phyloP scores from a whole-genome alignment of 1,284 basidiomycete genomes.

The Flammula alnicola region DNA sequence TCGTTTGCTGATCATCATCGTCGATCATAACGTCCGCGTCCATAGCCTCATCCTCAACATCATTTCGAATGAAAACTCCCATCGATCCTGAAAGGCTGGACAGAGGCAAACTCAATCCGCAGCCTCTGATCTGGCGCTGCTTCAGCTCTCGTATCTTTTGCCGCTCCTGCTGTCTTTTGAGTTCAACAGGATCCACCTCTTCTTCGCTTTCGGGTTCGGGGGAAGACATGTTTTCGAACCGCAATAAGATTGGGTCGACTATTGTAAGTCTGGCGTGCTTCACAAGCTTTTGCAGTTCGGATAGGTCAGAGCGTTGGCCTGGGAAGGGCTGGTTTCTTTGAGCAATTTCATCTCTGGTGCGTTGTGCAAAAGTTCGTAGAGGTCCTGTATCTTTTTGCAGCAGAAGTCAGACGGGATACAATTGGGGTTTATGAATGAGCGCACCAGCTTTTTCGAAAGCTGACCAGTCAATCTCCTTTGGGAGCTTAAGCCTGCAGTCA shows the following conservation, averaged over 20 bases:
- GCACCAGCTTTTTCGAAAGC: conserved; percentile 52
- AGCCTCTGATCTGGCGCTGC: conserved; percentile 48
- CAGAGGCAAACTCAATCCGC: conserved; percentile 38
- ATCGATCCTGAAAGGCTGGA: conserved; percentile 18
- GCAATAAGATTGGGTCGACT: conserved; percentile 62
- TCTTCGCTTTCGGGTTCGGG: conserved; percentile 45
- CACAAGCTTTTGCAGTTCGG: conserved; percentile 66
- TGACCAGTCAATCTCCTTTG: conserved; percentile 55
- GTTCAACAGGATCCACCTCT: conserved; percentile 44
- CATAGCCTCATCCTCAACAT: conserved; percentile 61
- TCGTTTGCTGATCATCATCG: conserved; percentile 24
- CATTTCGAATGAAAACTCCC: conserved; percentile 55
- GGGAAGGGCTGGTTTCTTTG: conserved; percentile 42
- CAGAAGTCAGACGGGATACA: neutral
- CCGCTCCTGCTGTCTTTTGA: conserved; percentile 48
- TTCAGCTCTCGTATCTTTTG: conserved; percentile 61
- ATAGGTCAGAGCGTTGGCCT: conserved; percentile 51
- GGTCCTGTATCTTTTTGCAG: conserved; percentile 41
- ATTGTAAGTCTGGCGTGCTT: conserved; percentile 54
- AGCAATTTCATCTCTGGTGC: conserved; percentile 37
- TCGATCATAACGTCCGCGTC: conserved; percentile 56
- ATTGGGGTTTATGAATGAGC: conserved; percentile 15
- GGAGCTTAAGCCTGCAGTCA: conserved; percentile 42
- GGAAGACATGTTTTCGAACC: conserved; percentile 41
- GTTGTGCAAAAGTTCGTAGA: conserved; percentile 48